Evolutionary conservation across 352 stramenopile species (phyloP).

Genomic region (Phytophthora ramorum): DNA sequence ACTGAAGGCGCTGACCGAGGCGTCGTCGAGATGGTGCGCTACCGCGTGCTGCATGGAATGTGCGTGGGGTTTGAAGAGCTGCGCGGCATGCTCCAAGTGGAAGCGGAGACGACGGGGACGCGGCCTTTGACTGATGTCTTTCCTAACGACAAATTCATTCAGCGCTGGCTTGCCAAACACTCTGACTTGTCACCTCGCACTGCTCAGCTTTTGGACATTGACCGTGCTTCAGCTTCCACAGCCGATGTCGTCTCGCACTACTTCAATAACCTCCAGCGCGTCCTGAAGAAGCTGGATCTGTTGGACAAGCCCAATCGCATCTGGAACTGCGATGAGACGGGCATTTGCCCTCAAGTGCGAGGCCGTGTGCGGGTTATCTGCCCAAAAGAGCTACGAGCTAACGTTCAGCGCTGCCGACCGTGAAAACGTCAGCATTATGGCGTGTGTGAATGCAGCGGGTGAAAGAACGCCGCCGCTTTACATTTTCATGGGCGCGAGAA

Average conservation of each 20-base stretch:
- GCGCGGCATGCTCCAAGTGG: not conserved
- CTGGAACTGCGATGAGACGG: not conserved
- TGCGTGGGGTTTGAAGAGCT: not conserved
- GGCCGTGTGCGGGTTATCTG: not conserved
- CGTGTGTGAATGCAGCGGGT: no score
- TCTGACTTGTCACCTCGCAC: not conserved
- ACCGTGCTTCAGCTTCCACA: not conserved
- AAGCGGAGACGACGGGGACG: not conserved
- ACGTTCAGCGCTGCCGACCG: not conserved
- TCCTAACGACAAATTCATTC: not conserved
- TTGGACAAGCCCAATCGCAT: not conserved
- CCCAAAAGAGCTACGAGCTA: not conserved
- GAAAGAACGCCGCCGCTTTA: no score
- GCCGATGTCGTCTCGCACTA: not conserved
- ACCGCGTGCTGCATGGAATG: not conserved
- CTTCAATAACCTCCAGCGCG: not conserved
- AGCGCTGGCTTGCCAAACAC: not conserved
- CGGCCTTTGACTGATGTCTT: not conserved
- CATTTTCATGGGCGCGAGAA: no score
- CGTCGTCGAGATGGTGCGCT: constrained; percentile 4
- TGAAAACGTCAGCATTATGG: no score
- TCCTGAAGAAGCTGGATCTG: not conserved
- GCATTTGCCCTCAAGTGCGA: not conserved
- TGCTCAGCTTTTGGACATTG: not conserved
- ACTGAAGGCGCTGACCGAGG: constrained; percentile 7